Conservation (phyloP, 768 basidiomycete species). For the Rhodocollybia butyracea region DNA sequence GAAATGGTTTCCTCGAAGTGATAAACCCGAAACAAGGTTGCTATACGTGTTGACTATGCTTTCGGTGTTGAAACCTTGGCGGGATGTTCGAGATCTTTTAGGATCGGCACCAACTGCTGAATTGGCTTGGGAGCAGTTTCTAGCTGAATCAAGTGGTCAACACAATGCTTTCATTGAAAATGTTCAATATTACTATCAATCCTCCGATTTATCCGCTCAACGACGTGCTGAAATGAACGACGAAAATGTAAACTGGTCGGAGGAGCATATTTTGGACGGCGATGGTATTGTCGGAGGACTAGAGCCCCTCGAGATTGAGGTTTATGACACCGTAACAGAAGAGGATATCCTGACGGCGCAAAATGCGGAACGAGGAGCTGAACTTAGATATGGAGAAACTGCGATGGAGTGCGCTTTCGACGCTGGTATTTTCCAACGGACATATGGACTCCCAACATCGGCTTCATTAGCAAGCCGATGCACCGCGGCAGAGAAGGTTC, state of each 20-base stretch:
- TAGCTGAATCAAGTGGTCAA: neutral
- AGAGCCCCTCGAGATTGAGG: constrained; percentile 5
- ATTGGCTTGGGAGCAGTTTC: constrained; percentile 18
- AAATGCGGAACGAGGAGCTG: neutral
- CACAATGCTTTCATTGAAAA: neutral
- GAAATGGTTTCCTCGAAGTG: constrained; percentile 25
- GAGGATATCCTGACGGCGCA: neutral
- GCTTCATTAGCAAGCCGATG: neutral
- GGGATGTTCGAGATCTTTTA: constrained; percentile 8
- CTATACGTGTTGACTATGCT: constrained; percentile 36
- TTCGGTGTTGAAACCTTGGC: constrained; percentile 36
- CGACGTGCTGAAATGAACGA: too few species aligned
- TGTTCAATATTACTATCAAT: neutral
- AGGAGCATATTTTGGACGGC: constrained; percentile 8
- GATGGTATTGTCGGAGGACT: constrained; percentile 9
- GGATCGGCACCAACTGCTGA: constrained; percentile 19
- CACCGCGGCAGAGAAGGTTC: neutral
- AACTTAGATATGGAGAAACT: neutral
- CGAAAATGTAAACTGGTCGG: too few species aligned
- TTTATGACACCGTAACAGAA: neutral
- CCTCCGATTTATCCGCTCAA: neutral
- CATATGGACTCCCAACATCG: neutral
- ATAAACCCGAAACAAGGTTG: constrained; percentile 17
- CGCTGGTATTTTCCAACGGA: neutral
- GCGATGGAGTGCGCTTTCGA: neutral